Evolutionary conservation across 371 early-diverging fungal genomes (phyloP).

Genomic region (Syncephalastrum monosporum): DNA sequence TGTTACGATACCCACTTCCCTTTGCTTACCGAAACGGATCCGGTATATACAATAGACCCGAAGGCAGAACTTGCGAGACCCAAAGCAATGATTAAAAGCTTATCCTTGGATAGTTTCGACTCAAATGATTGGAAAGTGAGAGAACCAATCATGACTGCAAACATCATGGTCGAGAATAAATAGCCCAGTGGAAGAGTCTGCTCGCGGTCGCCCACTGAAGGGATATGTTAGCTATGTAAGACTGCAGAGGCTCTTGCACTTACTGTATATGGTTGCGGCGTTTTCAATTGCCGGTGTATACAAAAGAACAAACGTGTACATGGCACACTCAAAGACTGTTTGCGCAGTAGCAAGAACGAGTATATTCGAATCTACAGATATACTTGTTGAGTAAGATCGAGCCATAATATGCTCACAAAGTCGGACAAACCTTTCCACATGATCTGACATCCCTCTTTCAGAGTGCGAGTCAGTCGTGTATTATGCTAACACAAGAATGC

Average conservation of each 20-base stretch:
- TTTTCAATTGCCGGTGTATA: conserved; percentile 72
- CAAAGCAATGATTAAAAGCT: conserved; percentile 28
- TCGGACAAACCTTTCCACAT: conserved; percentile 37
- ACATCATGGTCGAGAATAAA: conserved; percentile 74
- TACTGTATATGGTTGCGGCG: conserved; percentile 14
- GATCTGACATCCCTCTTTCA: conserved; percentile 13
- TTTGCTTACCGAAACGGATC: conserved; percentile 26
- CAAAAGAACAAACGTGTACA: conserved; percentile 82
- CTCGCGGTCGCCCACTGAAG: background rate
- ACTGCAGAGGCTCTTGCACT: background rate
- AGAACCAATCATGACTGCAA: conserved; percentile 74
- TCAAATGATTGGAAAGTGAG: conserved; percentile 57
- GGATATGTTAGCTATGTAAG: background rate
- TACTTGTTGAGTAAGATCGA: background rate
- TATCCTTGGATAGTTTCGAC: conserved; percentile 22
- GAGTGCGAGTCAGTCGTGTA: conserved; percentile 9
- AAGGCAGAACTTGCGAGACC: conserved; percentile 37
- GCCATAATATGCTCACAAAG: background rate
- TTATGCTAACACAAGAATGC: conserved; percentile 1
- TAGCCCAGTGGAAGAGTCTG: conserved; percentile 53
- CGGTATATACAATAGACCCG: conserved; percentile 32
- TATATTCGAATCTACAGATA: conserved; percentile 47
- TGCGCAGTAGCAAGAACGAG: conserved; percentile 69
- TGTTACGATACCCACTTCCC: background rate
- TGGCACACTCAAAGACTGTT: conserved; percentile 74